Evolutionary conservation across 208 protist species (phyloP).

Genomic region (Trypanosoma mega): DNA sequence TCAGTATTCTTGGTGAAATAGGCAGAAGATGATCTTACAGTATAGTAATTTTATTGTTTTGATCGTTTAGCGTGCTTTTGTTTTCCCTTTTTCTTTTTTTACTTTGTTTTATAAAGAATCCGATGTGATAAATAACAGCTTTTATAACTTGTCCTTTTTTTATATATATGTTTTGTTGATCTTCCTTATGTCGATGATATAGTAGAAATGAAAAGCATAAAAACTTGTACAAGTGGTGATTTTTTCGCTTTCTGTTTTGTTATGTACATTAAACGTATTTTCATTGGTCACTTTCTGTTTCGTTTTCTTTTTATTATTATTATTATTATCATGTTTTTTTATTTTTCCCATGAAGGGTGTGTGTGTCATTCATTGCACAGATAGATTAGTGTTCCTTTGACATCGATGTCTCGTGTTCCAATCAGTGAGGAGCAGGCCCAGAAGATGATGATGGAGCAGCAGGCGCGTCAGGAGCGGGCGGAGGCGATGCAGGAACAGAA

Average conservation of each 20-base stretch:
- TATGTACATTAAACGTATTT: too few relatives aligned
- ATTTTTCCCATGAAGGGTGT: constrained; percentile 1
- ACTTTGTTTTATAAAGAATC: constrained; percentile 9
- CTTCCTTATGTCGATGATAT: constrained; percentile 12
- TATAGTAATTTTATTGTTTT: constrained; percentile 4
- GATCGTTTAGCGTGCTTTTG: constrained; percentile 1
- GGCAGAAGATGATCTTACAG: background rate
- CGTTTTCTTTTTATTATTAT: constrained; percentile 9
- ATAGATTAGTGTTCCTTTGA: background rate
- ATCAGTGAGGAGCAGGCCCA: constrained; percentile 89
- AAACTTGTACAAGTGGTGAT: too few relatives aligned
- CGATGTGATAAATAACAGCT: background rate
- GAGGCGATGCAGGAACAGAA: constrained; percentile 85
- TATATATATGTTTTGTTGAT: constrained; percentile 4
- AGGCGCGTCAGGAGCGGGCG: constrained; percentile 76
- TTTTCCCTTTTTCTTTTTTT: constrained; percentile 11
- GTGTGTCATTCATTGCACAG: too few relatives aligned
- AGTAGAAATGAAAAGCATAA: too few relatives aligned
- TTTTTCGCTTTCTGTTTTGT: too few relatives aligned
- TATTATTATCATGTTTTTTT: constrained; percentile 17
- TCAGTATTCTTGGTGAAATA: background rate
- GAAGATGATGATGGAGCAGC: constrained; percentile 88
- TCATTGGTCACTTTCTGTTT: too few relatives aligned
- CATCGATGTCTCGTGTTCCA: constrained; percentile 62
- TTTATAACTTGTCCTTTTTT: constrained; percentile 7